A percentile compares a stretch with the other conserved stretches of the same genome.
Conservation (phyloP, 2,329 filamentous ascomycete species). For the Pseudopithomyces chartarum region DNA sequence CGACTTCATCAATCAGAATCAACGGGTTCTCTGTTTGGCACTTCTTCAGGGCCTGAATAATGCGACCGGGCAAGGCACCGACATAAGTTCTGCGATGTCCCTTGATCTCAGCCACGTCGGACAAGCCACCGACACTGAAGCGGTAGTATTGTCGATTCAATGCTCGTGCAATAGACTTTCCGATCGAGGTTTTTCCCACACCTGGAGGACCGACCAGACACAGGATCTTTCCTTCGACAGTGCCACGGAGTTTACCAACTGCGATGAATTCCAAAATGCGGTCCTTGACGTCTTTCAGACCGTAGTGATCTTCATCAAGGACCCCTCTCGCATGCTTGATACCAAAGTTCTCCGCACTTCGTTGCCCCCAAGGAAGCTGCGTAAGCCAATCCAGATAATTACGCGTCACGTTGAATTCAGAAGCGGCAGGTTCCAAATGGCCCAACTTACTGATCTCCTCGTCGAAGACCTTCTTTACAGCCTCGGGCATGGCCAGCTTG, state of each 20-base stretch:
- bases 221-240: slow-evolving; percentile 96
- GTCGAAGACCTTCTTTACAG: slow-evolving; percentile 96
- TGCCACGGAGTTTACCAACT: slow-evolving; percentile 93
- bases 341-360: slow-evolving; percentile 94
- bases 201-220: slow-evolving; percentile 97
- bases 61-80: slow-evolving; percentile 89
- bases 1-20: slow-evolving; percentile 94
- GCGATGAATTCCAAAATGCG: slow-evolving; percentile 98
- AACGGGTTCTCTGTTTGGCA: slow-evolving; percentile 98
- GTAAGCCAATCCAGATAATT: slow-evolving; percentile 99
- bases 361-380: slow-evolving; percentile 95
- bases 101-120: slow-evolving; percentile 98
- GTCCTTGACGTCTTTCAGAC: slow-evolving; percentile 97
- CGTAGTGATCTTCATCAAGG: slow-evolving; percentile 94
- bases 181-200: slow-evolving; percentile 98
- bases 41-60: slow-evolving; percentile 98
- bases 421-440: slow-evolving; percentile 91
- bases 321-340: slow-evolving; percentile 90
- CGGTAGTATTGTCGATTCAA: slow-evolving; percentile 96
- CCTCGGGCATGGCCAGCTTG: slow-evolving; percentile 95
- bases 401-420: slow-evolving; percentile 96
- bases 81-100: slow-evolving; percentile 96
- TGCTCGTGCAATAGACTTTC: slow-evolving; percentile 94
- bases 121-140: slow-evolving; percentile 95
- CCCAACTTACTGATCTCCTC: slow-evolving; percentile 97